Percentiles rank a stretch among this genome's conserved stretches.
phyloP scores from a whole-genome alignment of 2,329 filamentous ascomycete genomes.

The Ceratocystis albifundus region DNA sequence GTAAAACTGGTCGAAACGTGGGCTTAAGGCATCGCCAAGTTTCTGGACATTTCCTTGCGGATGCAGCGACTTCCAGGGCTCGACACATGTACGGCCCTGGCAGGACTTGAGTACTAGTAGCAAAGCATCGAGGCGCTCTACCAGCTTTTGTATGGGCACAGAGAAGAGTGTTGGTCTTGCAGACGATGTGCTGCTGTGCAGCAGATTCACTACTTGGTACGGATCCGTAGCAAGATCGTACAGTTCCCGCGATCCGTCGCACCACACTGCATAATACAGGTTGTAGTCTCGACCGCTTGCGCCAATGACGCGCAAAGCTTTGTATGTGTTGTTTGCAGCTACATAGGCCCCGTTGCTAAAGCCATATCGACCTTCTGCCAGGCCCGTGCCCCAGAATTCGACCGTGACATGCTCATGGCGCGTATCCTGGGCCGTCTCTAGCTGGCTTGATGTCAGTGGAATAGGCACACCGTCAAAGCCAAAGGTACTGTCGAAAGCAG shows the following conservation, averaged over 20 bases:
- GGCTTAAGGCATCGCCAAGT: conserved; percentile 39
- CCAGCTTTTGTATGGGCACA: conserved; percentile 32
- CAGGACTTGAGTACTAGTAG: conserved; percentile 51
- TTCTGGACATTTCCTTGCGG: conserved; percentile 40
- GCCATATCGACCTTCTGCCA: conserved; percentile 28
- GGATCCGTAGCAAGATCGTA: conserved; percentile 46
- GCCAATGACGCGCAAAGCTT: conserved; percentile 37
- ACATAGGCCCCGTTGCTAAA: conserved; percentile 5
- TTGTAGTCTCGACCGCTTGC: conserved; percentile 34
- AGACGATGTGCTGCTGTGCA: conserved; percentile 21
- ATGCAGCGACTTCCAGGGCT: conserved; percentile 46
- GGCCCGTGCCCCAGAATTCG: conserved; percentile 41
- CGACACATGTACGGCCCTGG: conserved; percentile 39
- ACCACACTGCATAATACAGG: conserved; percentile 47
- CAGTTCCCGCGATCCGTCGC: conserved; percentile 38
- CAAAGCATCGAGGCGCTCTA: conserved; percentile 46
- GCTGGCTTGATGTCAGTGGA: conserved; percentile 28
- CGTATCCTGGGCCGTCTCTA: conserved; percentile 23
- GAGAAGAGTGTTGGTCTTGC: conserved; percentile 28
- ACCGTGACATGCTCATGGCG: conserved; percentile 41
- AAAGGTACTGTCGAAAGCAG: conserved; percentile 36
- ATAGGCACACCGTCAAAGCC: conserved; percentile 45
- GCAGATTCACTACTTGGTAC: conserved; percentile 33
- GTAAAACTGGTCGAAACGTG: conserved; percentile 43
- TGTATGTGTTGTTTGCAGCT: conserved; percentile 41